phyloP scores from a whole-genome alignment of 495 filamentous ascomycete genomes.

The Penicillium bovifimosum region DNA sequence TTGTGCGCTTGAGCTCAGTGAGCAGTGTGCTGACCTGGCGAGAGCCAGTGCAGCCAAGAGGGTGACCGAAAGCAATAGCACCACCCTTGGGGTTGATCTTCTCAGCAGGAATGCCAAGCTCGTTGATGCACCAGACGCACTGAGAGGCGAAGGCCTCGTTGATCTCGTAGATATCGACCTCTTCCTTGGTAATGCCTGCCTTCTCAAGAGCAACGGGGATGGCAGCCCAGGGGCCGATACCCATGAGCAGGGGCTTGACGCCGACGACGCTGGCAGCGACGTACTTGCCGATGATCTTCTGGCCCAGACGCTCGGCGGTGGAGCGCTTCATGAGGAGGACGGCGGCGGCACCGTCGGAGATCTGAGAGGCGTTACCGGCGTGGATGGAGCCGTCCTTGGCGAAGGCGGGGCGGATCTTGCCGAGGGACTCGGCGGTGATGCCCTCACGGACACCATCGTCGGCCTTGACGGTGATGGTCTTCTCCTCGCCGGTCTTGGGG shows the following conservation, averaged over 20 bases:
- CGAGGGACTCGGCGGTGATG: constrained; percentile 78
- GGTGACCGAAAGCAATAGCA: constrained; percentile 98
- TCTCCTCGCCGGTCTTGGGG: constrained; percentile 84
- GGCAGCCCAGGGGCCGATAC: constrained; percentile 90
- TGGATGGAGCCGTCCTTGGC: constrained; percentile 90
- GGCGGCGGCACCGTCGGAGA: constrained; percentile 92
- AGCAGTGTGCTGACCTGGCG: constrained; percentile 89
- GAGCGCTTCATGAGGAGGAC: constrained; percentile 94
- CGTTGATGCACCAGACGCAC: constrained; percentile 87
- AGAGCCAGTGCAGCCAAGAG: constrained; percentile 88
- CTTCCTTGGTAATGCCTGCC: constrained; percentile 78
- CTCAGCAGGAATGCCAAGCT: constrained; percentile 67
- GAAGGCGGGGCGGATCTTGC: constrained; percentile 88
- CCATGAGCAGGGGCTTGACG: constrained; percentile 91
- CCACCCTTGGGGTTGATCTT: constrained; percentile 98
- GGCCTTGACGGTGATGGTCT: constrained; percentile 72
- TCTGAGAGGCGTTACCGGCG: constrained; percentile 92
- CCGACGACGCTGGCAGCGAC: constrained; percentile 80
- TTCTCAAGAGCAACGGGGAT: constrained; percentile 88
- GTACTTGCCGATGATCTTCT: constrained; percentile 86
- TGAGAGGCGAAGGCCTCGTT: constrained; percentile 98
- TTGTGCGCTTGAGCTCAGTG: constrained; percentile 76
- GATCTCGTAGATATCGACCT: constrained; percentile 97
- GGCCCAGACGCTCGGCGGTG: constrained; percentile 80
- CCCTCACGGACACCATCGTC: constrained; percentile 86